Evolutionary conservation across 1,284 basidiomycete species (phyloP), one percentile per base, ranked within the genome.

Genomic region (Laetiporus sulphureus): DNA sequence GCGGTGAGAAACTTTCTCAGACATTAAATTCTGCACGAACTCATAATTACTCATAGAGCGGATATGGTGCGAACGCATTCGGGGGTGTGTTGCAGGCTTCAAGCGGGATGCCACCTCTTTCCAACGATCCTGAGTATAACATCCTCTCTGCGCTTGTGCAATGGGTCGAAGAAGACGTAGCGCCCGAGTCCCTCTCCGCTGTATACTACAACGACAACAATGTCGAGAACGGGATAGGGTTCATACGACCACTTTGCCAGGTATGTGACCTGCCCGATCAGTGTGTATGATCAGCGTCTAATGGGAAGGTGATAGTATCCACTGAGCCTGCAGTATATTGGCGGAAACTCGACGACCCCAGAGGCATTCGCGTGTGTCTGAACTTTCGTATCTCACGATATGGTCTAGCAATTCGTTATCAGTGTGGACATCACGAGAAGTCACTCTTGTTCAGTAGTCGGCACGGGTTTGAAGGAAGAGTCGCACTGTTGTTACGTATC

Each of bases 121-220:
- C 55, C 13, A 35, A 50, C 36, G 51, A 51, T 15, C 45, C 60
- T 5, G 36, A 54, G 36, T 59, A 65, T 46, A 64, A 69, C 47
- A 55, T 67, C 24, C 46, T 68, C 10, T 49, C 63, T 1, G 65
- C 66, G 12, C 57, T 69, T 24, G 60, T 67, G 8, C 52, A 57
- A 20, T 71, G 69, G 69, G 65, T 69, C 6, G 69, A 71, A 45
- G 42, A 58, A 1, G 64, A 59, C 5, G 42, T 52, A 16, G 58
- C 62, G 0, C 67, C 67, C 7, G 59, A 59, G 12, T 50, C 40
- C 1, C 48, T 68, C 32, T 54, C 58, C n/a, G 66, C 47, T 8
- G 51, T 42, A 5, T 42, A 47, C 35, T 59, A 49, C 33, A 48
- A 49, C 11, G 41, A 49, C 32, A 55, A 56, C 49, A 42, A 51